phyloP scores from a whole-genome alignment of 2,329 filamentous ascomycete genomes.

The Boeremia exigua region DNA sequence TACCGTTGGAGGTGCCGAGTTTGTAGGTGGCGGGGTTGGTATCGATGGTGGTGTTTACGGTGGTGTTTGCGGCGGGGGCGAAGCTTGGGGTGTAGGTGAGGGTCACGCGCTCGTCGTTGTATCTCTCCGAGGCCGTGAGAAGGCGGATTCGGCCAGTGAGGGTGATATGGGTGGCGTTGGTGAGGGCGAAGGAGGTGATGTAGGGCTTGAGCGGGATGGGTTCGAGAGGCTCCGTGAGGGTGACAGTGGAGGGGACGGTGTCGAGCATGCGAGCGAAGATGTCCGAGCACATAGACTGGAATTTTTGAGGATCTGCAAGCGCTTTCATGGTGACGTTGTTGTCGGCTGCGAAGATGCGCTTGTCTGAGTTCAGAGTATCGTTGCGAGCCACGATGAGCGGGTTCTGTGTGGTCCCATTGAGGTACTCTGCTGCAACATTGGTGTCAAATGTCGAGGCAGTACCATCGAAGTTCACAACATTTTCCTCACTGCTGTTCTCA shows the following conservation, averaged over 20 bases:
- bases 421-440: slow-evolving; percentile 41
- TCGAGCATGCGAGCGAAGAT: slow-evolving; percentile 29
- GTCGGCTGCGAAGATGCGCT: slow-evolving; percentile 41
- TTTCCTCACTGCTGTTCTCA: slow-evolving; percentile 27
- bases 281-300: slow-evolving; percentile 25
- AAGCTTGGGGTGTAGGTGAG: slow-evolving; percentile 5
- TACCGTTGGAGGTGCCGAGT: neutral
- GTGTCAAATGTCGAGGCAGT: slow-evolving; percentile 35
- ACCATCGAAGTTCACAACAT: slow-evolving; percentile 33
- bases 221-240: slow-evolving; percentile 25
- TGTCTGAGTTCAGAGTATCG: slow-evolving; percentile 40
- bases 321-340: slow-evolving; percentile 39
- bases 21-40: neutral
- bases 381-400: slow-evolving; percentile 36
- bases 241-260: slow-evolving; percentile 28
- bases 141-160: slow-evolving; percentile 27
- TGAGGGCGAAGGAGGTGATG: slow-evolving; percentile 18
- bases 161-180: slow-evolving; percentile 18
- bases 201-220: slow-evolving; percentile 28
- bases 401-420: slow-evolving; percentile 36
- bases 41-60: slow-evolving; percentile 5
- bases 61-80: neutral
- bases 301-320: slow-evolving; percentile 29
- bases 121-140: slow-evolving; percentile 8
- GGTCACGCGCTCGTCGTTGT: slow-evolving; percentile 5